Conservation (phyloP, 495 filamentous ascomycete genomes). For the Penicillium ochrochloron region DNA sequence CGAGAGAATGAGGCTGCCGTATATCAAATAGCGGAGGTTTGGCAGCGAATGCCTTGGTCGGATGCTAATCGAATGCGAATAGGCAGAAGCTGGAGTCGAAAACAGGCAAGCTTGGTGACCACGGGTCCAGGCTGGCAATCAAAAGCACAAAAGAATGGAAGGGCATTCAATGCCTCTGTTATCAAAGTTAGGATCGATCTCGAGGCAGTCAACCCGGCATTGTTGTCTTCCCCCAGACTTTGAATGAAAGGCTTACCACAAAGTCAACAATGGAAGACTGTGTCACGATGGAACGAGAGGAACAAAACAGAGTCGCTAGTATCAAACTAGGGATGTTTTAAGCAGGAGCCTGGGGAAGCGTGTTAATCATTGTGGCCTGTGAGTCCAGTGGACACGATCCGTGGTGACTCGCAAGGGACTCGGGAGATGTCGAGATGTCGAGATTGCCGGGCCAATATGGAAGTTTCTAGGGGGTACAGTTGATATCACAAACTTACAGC, state of each 20-base stretch:
- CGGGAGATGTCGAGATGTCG: neutral
- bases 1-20: conserved; percentile 18
- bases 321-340: conserved; percentile 37
- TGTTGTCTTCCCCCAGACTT: neutral
- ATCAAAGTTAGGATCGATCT: conserved; percentile 5
- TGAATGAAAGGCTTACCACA: conserved; percentile 17
- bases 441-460: neutral
- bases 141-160: conserved; percentile 33
- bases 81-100: conserved; percentile 22
- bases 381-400: neutral
- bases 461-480: neutral
- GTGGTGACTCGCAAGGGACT: neutral
- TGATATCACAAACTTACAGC: neutral
- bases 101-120: conserved; percentile 14
- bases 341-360: conserved; percentile 13
- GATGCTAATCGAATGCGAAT: conserved; percentile 14
- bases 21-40: conserved; percentile 13
- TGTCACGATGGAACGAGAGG: conserved; percentile 24
- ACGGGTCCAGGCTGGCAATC: conserved; percentile 19
- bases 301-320: conserved; percentile 24
- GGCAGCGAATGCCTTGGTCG: conserved; percentile 18
- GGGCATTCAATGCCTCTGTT: conserved; percentile 48
- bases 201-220: neutral
- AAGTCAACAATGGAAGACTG: conserved; percentile 11
- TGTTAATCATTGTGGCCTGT: neutral